These are phyloP conservation scores for Ustilago crameri DNA, from an alignment of 1,284 basidiomycete species.

Conservation along the genomic window DNA sequence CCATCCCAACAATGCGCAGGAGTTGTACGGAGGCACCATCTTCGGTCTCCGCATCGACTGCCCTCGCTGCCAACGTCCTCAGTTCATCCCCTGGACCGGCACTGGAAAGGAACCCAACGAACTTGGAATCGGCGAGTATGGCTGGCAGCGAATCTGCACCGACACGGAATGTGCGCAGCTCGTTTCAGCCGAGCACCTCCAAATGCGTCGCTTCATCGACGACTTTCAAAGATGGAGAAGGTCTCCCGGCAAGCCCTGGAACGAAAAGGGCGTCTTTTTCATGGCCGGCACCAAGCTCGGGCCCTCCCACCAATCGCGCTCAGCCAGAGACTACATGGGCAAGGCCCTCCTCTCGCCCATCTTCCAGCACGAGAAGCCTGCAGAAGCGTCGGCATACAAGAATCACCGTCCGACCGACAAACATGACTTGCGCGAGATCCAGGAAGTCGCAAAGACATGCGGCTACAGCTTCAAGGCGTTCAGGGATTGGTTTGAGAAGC, in stretches of 20 bases:
- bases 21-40: slow-evolving; percentile 33
- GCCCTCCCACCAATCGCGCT: slow-evolving; percentile 10
- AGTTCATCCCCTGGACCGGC: slow-evolving; percentile 44
- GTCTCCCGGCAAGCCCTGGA: slow-evolving; percentile 14
- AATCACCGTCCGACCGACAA: slow-evolving; percentile 4
- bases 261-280: slow-evolving; percentile 17
- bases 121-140: slow-evolving; percentile 32
- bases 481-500: slow-evolving; percentile 32
- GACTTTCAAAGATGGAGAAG: slow-evolving; percentile 27
- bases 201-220: slow-evolving; percentile 44
- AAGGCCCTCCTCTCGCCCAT: slow-evolving; percentile 25
- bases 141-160: slow-evolving; percentile 34
- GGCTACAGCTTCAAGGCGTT: slow-evolving; percentile 28
- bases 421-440: slow-evolving; percentile 19
- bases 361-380: slow-evolving; percentile 35
- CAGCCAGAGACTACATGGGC: slow-evolving; percentile 28
- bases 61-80: slow-evolving; percentile 20
- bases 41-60: slow-evolving; percentile 41
- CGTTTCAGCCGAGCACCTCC: slow-evolving; percentile 33
- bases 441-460: slow-evolving; percentile 15
- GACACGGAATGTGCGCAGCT: slow-evolving; percentile 9
- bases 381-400: slow-evolving; percentile 8
- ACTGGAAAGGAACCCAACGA: slow-evolving; percentile 25
- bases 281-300: slow-evolving; percentile 45
- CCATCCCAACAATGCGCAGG: slow-evolving; percentile 34